Evolutionary conservation across 768 basidiomycete genomes (phyloP).

Genomic region (Pleurotus ostreatus): DNA sequence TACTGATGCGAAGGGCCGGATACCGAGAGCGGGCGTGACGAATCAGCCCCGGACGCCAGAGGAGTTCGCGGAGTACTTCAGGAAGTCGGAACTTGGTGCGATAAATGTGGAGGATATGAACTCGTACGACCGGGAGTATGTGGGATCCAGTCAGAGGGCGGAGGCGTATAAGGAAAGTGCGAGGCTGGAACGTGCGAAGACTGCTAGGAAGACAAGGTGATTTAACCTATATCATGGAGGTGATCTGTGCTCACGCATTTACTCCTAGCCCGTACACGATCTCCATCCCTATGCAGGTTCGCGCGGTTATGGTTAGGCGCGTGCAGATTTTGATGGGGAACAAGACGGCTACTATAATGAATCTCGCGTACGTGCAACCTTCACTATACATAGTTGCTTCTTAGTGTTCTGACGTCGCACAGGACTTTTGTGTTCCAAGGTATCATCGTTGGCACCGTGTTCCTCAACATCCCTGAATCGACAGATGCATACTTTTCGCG

Average conservation of each 20-base stretch:
- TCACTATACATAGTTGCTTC: neutral
- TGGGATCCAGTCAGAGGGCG: slow-evolving; percentile 39
- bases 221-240: neutral
- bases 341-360: slow-evolving; percentile 30
- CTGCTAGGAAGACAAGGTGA: slow-evolving; percentile 32
- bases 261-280: slow-evolving; percentile 37
- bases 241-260: neutral
- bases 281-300: slow-evolving; percentile 41
- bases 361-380: slow-evolving; percentile 21
- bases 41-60: slow-evolving; percentile 48
- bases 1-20: slow-evolving; percentile 59
- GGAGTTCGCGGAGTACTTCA: slow-evolving; percentile 53
- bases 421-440: slow-evolving; percentile 53
- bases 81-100: slow-evolving; percentile 31
- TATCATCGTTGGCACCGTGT: slow-evolving; percentile 59
- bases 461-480: slow-evolving; percentile 47
- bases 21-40: slow-evolving; percentile 36
- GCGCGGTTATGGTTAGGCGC: slow-evolving; percentile 39
- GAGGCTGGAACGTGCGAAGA: slow-evolving; percentile 44
- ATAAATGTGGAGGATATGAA: neutral
- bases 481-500: slow-evolving; percentile 71
- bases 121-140: slow-evolving; percentile 23
- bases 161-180: slow-evolving; percentile 44
- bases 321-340: slow-evolving; percentile 42
- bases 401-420: neutral